phyloP scores from a whole-genome alignment of 2,329 filamentous ascomycete genomes.

The Fusarium burgessii region DNA sequence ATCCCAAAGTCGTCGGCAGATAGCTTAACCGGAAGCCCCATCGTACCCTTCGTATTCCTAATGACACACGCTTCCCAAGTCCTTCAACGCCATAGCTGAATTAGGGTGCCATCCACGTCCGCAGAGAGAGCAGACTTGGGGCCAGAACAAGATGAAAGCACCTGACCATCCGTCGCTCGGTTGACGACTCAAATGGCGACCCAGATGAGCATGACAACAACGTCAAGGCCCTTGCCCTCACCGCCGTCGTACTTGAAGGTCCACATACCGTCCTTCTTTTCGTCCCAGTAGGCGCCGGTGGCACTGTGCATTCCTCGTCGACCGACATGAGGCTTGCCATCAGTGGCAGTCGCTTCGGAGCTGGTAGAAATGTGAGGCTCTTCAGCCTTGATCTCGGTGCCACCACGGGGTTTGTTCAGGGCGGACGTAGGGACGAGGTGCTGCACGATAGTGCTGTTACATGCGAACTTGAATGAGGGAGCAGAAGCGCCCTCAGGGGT shows the following conservation, averaged over 20 bases:
- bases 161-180: constrained; percentile 6
- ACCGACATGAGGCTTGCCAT: constrained; percentile 79
- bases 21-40: constrained; percentile 42
- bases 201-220: constrained; percentile 82
- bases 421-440: constrained; percentile 79
- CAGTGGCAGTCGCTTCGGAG: constrained; percentile 66
- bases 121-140: constrained; percentile 21
- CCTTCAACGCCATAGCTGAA: constrained; percentile 47
- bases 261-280: constrained; percentile 91
- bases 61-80: constrained; percentile 45
- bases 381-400: constrained; percentile 61
- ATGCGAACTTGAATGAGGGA: constrained; percentile 89
- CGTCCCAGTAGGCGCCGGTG: constrained; percentile 89
- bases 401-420: constrained; percentile 69
- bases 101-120: constrained; percentile 40
- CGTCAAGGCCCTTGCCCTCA: constrained; percentile 74
- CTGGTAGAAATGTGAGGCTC: constrained; percentile 68
- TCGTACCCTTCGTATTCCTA: constrained; percentile 43
- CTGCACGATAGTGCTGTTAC: constrained; percentile 98
- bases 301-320: constrained; percentile 92
- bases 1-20: constrained; percentile 37
- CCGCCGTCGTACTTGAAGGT: constrained; percentile 85
- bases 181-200: constrained; percentile 68
- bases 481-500: constrained; percentile 67
- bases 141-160: constrained; percentile 15